phyloP scores from a whole-genome alignment of 768 basidiomycete species.

The Rhizopogon salebrosus region DNA sequence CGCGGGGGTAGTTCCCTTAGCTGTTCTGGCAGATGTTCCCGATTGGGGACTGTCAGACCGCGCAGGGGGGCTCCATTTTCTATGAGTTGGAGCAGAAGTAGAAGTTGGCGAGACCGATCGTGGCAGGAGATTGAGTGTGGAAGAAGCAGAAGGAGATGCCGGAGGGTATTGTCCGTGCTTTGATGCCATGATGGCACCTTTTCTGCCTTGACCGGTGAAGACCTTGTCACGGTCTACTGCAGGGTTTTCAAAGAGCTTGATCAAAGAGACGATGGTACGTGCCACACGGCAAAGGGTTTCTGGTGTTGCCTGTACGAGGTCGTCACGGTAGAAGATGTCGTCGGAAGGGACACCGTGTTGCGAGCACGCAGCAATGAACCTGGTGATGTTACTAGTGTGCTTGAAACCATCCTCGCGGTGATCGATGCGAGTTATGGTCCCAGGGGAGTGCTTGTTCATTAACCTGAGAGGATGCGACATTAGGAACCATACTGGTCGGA shows the following conservation, averaged over 20 bases:
- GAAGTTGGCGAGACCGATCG: constrained; percentile 34
- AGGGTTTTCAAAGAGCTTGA: constrained; percentile 56
- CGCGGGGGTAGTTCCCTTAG: constrained; percentile 17
- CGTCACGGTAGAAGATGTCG: constrained; percentile 64
- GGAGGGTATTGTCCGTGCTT: constrained; percentile 34
- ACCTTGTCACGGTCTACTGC: constrained; percentile 40
- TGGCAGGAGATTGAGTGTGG: constrained; percentile 53
- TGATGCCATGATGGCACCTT: constrained; percentile 16
- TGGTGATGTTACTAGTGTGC: constrained; percentile 67
- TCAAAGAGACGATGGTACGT: constrained; percentile 62
- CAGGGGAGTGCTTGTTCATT: constrained; percentile 71
- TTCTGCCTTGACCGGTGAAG: constrained; percentile 37
- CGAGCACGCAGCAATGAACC: constrained; percentile 73
- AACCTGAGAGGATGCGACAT: constrained; percentile 40
- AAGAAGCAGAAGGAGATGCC: constrained; percentile 38
- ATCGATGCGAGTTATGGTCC: constrained; percentile 57
- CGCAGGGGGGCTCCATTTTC: constrained; percentile 47
- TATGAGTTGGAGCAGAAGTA: constrained; percentile 28
- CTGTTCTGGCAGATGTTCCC: constrained; percentile 30
- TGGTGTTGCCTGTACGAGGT: constrained; percentile 55
- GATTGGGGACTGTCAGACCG: constrained; percentile 56
- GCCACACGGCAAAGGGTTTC: constrained; percentile 71
- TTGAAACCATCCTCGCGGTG: constrained; percentile 61
- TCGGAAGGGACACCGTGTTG: constrained; percentile 58
- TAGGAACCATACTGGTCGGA: constrained; percentile 1